These are phyloP conservation scores for Aquilaria agallochum DNA, from an alignment of 441 rosid genomes.

Conservation along the genomic window DNA sequence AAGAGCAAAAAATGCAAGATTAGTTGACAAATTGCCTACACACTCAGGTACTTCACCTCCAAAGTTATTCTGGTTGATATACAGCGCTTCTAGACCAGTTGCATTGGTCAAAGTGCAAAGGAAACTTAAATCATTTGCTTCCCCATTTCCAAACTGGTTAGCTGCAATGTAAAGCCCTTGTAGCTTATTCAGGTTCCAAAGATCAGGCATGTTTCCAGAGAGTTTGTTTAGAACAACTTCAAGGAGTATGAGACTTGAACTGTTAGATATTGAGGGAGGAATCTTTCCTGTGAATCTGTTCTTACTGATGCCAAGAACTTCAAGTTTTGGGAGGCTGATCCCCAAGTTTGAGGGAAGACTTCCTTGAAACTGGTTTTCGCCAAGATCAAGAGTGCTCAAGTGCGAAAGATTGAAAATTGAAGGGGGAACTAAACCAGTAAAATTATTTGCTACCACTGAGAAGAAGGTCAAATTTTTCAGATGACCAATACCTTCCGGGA, in stretches of 20 bases:
- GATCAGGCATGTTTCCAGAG: slow-evolving; percentile 8
- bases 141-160: slow-evolving; percentile 19
- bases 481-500: neutral
- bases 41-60: slow-evolving; percentile 21
- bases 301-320: neutral
- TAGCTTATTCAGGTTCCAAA: slow-evolving; percentile 1
- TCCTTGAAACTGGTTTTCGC: neutral
- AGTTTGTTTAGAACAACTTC: neutral
- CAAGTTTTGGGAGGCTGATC: slow-evolving; percentile 2
- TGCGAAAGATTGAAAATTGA: slow-evolving; percentile 7
- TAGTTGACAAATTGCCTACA: slow-evolving; percentile 17
- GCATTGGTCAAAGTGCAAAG: slow-evolving; percentile 20
- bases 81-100: neutral
- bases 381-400: neutral
- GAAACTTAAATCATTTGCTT: slow-evolving; percentile 17
- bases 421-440: slow-evolving; percentile 5
- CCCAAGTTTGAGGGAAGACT: slow-evolving; percentile 5
- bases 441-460: slow-evolving; percentile 2
- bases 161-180: fast-evolving
- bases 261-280: neutral
- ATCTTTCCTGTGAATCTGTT: neutral
- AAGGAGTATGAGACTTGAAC: neutral
- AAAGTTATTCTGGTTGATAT: neutral
- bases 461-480: neutral
- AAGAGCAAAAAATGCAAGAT: neutral